A percentile compares a stretch with the other conserved stretches of the same genome.
phyloP scores from a whole-genome alignment of 495 filamentous ascomycete species.

The Neurospora sp. region DNA sequence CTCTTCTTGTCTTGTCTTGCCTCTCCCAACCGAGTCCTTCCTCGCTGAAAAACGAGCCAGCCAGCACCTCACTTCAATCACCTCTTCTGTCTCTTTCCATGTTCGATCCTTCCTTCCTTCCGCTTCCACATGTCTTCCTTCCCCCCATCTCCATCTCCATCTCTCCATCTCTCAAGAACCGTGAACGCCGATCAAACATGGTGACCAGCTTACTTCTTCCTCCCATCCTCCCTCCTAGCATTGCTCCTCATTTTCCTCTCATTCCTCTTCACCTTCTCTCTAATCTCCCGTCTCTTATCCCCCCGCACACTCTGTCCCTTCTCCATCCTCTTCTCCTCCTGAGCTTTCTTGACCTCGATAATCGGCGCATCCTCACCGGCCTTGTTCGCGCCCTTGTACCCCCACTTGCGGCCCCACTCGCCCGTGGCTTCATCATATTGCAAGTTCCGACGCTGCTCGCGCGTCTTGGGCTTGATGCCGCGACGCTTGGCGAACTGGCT shows the following conservation, averaged over 20 bases:
- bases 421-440: conserved; percentile 75
- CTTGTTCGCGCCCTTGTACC: conserved; percentile 81
- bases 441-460: conserved; percentile 52
- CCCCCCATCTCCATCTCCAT: background rate
- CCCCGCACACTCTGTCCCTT: conserved; percentile 50
- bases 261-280: conserved; percentile 54
- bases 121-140: background rate
- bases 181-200: too few species aligned
- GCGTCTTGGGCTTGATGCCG: conserved; percentile 76
- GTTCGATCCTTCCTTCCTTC: background rate
- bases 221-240: conserved; percentile 38
- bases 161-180: background rate
- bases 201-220: conserved; percentile 16
- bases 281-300: conserved; percentile 51
- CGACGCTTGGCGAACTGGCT: conserved; percentile 90
- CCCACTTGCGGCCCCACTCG: conserved; percentile 89
- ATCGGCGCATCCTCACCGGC: conserved; percentile 56
- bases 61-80: background rate
- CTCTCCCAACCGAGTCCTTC: background rate
- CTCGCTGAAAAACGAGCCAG: background rate
- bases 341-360: conserved; percentile 78
- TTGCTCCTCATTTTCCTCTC: conserved; percentile 65
- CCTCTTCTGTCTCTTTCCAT: background rate
- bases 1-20: background rate
- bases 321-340: conserved; percentile 35